Evolutionary conservation across 371 early-diverging fungal species (phyloP), one percentile per base, ranked within the genome.

Genomic region (Mucor indicus): DNA sequence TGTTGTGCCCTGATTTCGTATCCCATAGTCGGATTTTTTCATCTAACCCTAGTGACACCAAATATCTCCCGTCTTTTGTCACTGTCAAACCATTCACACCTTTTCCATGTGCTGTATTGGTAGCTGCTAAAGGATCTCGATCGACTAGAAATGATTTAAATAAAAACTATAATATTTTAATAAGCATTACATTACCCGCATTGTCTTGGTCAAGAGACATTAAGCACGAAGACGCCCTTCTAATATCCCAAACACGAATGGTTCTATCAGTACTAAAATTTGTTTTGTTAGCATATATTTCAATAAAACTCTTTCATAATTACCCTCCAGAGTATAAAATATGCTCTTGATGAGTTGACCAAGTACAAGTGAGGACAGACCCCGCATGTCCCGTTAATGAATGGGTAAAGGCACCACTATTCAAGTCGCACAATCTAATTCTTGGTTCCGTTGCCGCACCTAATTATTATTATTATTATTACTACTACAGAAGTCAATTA

Each of bases 321-420:
- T 67, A 87, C 86, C 93, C 85, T 55, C 90, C 91, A 19, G 93
- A 86, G 15, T 87, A 93, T 16, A 96, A 72, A 13, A 85, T 52
- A 60, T 68, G 83, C 51, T 91, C 90, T 43, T 85, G 75, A 27
- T 74, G 62, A 3, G 89, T 88, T 7, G 93, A 93, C 95, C 95
- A 96, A 17, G 79, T 74, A 12, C 89, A 77, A 1, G 81, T 69
- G 35, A 84, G 55, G 2, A 88, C 81, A 1, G 83, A 77, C n/a
- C 85, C 80, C 23, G 62, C 64, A 55, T 95, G 95, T 20, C 91
- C 92, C 31, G 67, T 42, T 20, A 93, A 65, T 15, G 87, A 79
- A 42, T 90, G 91, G 0, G 86, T 79, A 52, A 76, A 82, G 4
- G 87, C 84, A 12, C 92, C 92, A 30, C 80, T 80, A 20, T 79